Percentiles rank a stretch among this genome's conserved stretches.
These are phyloP conservation scores for Botrytis tulipae DNA, from an alignment of 2,329 filamentous ascomycete species.

Conservation along the genomic window DNA sequence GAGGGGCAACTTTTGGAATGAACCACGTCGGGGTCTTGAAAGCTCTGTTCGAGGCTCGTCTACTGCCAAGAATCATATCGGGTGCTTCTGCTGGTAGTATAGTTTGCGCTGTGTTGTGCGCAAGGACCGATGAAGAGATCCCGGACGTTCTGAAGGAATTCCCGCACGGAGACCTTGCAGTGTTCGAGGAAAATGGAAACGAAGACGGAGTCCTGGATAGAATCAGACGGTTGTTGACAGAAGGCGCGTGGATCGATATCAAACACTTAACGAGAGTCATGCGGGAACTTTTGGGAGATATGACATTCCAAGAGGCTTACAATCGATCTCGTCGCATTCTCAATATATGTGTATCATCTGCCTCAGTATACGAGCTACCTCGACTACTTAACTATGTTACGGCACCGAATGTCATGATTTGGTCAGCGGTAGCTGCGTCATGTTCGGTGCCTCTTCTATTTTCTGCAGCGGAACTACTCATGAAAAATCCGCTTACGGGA, in stretches of 20 bases:
- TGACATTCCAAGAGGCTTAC: conserved; percentile 94
- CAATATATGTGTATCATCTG: conserved; percentile 90
- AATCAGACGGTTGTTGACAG: conserved; percentile 71
- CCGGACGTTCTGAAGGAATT: conserved; percentile 57
- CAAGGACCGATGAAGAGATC: conserved; percentile 61
- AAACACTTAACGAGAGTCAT: conserved; percentile 78
- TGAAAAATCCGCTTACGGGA: conserved; percentile 81
- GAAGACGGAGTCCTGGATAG: conserved; percentile 67
- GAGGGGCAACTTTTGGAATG: conserved; percentile 70
- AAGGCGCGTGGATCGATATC: conserved; percentile 83
- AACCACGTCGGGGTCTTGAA: conserved; percentile 70
- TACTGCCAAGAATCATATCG: conserved; percentile 67
- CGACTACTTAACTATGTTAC: conserved; percentile 89
- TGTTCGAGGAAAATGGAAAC: conserved; percentile 57
- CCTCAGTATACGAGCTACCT: conserved; percentile 82
- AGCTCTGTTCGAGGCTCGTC: conserved; percentile 59
- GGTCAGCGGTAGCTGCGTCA: conserved; percentile 94
- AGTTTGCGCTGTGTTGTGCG: conserved; percentile 63
- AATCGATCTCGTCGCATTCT: conserved; percentile 89
- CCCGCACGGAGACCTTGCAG: conserved; percentile 60
- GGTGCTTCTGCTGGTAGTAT: conserved; percentile 70
- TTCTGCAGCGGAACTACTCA: conserved; percentile 71
- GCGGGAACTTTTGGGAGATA: conserved; percentile 75
- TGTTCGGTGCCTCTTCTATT: conserved; percentile 91
- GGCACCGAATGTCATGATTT: conserved; percentile 90